Conservation (phyloP, 768 basidiomycete genomes). For the Mycena venus region DNA sequence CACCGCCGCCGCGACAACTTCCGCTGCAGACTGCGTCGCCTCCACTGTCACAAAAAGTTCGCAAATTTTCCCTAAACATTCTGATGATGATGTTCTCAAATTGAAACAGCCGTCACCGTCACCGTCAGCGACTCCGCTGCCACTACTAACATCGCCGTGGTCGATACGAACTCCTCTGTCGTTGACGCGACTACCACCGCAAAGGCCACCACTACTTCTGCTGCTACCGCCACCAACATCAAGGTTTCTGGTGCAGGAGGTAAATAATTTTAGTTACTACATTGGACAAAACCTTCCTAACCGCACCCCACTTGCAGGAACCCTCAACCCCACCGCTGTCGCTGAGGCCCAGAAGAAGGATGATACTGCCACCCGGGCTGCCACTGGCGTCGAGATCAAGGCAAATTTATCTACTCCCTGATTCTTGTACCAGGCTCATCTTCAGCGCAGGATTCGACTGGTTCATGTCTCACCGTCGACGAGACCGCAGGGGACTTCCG, state of each 20-base stretch:
- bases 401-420: too few relatives aligned
- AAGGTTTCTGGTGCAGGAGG: slow-evolving; percentile 29
- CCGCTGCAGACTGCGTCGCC: background rate
- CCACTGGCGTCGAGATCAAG: slow-evolving; percentile 42
- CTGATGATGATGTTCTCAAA: background rate
- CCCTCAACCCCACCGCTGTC: slow-evolving; percentile 34
- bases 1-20: background rate
- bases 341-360: slow-evolving; percentile 38
- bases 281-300: too few relatives aligned
- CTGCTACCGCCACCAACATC: background rate
- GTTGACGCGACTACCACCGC: background rate
- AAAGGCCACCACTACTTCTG: background rate
- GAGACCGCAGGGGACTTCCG: slow-evolving; percentile 44
- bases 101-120: slow-evolving; percentile 11
- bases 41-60: slow-evolving; percentile 1
- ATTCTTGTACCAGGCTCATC: too few relatives aligned
- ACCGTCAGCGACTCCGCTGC: slow-evolving; percentile 2
- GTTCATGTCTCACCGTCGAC: slow-evolving; percentile 43
- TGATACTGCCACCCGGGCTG: slow-evolving; percentile 44
- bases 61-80: background rate
- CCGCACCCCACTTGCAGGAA: too few relatives aligned
- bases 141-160: too few relatives aligned
- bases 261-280: too few relatives aligned
- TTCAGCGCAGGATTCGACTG: slow-evolving; percentile 37
- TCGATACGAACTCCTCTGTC: too few relatives aligned